Evolutionary conservation across 345 rosid species (phyloP).

Genomic region (Crucihimalaya himalaica): DNA sequence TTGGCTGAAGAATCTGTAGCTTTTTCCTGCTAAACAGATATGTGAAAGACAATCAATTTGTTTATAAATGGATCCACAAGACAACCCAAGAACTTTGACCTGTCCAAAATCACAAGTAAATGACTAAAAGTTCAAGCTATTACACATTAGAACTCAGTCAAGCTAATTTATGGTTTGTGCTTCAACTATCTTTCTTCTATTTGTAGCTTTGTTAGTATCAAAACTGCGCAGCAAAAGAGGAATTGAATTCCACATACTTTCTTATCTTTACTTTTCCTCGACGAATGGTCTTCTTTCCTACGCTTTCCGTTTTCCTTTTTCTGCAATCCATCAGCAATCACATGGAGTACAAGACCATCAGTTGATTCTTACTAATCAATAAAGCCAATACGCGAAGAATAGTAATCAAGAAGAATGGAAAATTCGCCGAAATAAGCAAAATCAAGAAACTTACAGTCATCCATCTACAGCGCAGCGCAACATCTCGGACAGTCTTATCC

Average conservation of each 20-base stretch:
- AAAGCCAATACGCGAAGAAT: constrained; percentile 6
- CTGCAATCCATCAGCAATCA: constrained; percentile 47
- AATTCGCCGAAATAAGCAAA: neutral
- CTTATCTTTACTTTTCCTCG: constrained; percentile 78
- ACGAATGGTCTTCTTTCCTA: constrained; percentile 78
- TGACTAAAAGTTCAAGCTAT: neutral
- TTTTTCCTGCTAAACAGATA: constrained; percentile 54
- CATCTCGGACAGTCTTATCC: constrained; percentile 81
- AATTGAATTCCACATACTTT: constrained; percentile 49
- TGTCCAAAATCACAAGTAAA: constrained; percentile 17
- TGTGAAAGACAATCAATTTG: neutral
- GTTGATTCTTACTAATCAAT: neutral
- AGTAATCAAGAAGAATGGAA: constrained; percentile 4
- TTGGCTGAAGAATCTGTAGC: constrained; percentile 64
- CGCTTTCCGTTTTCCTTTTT: constrained; percentile 81
- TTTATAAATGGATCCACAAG: constrained; percentile 7
- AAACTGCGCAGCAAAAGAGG: neutral
- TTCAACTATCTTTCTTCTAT: neutral
- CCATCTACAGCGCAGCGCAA: constrained; percentile 84
- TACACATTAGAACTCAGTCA: neutral
- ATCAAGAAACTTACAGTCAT: constrained; percentile 57
- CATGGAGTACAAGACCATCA: neutral
- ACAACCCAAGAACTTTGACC: neutral
- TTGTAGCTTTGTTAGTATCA: neutral
- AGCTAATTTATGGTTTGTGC: neutral